phyloP scores from a whole-genome alignment of 441 rosid species.

The Codiaeum variegatum region DNA sequence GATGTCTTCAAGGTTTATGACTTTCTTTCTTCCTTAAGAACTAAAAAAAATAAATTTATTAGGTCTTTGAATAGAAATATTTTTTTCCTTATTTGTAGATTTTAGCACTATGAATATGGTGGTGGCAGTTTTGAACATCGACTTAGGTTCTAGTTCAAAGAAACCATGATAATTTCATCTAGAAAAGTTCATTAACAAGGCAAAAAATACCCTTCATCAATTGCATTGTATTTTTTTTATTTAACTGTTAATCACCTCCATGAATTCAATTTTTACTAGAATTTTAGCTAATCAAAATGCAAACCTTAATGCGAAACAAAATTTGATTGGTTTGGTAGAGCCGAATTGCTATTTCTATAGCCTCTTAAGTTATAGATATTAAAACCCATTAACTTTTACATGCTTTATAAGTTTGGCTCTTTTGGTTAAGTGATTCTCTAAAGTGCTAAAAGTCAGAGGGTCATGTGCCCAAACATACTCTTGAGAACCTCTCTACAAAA shows the following conservation, averaged over 20 bases:
- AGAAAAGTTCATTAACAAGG: slow-evolving; percentile 24
- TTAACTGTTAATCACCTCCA: neutral
- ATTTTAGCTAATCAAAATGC: neutral
- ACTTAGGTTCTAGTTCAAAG: neutral
- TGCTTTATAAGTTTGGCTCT: neutral
- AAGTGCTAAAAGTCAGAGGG: too few species aligned
- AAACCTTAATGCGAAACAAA: neutral
- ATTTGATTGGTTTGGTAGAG: neutral
- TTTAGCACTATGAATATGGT: neutral
- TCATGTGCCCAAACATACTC: too few species aligned
- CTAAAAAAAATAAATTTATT: neutral
- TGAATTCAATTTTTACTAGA: neutral
- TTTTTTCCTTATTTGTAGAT: neutral
- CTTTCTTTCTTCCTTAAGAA: neutral
- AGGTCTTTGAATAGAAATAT: neutral
- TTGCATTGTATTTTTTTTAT: neutral
- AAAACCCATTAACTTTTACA: neutral
- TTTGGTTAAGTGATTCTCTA: too few species aligned
- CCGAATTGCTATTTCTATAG: neutral
- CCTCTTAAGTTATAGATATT: neutral
- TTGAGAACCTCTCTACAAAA: neutral
- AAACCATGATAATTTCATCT: slow-evolving; percentile 7
- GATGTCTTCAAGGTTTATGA: neutral
- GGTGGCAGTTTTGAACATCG: neutral
- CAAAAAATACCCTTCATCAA: slow-evolving; percentile 5